Evolutionary conservation across 1,284 basidiomycete genomes (phyloP).

Genomic region (Pseudomicrostroma phylloplanum): DNA sequence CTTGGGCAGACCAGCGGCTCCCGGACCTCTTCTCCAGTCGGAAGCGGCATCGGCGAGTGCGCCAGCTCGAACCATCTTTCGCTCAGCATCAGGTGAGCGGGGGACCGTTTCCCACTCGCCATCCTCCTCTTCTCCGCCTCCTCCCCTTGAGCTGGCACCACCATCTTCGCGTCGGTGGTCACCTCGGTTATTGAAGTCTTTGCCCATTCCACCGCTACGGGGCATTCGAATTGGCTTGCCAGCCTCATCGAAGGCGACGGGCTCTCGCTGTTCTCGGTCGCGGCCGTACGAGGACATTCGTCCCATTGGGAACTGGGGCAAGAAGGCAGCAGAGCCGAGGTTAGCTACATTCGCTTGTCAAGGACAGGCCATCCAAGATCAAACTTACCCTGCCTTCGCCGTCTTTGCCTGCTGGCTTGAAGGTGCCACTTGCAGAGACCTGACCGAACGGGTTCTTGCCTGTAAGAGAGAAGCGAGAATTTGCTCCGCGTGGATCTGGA

Average conservation of each 20-base stretch:
- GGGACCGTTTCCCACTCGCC: slow-evolving; percentile 29
- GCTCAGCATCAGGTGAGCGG: slow-evolving; percentile 20
- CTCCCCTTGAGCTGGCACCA: background rate
- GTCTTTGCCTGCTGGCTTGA: slow-evolving; percentile 36
- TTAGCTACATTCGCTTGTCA: background rate
- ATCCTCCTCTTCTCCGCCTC: slow-evolving; percentile 26
- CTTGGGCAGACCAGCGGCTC: slow-evolving; percentile 4
- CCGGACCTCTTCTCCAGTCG: slow-evolving; percentile 12
- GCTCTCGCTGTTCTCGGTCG: background rate
- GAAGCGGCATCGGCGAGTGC: slow-evolving; percentile 17
- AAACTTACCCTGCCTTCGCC: background rate
- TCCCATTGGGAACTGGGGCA: background rate
- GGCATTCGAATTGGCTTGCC: background rate
- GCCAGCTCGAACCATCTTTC: slow-evolving; percentile 18
- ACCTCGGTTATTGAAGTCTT: slow-evolving; percentile 21
- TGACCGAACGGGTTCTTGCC: slow-evolving; percentile 45
- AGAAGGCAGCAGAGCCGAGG: no score
- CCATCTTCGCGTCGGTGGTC: slow-evolving; percentile 19
- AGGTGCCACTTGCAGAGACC: slow-evolving; percentile 38
- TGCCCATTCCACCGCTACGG: background rate
- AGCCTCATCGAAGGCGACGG: background rate
- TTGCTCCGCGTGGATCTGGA: slow-evolving; percentile 9
- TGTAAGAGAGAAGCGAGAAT: slow-evolving; percentile 24
- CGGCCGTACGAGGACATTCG: background rate
- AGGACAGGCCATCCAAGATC: background rate